Conservation (phyloP, 257 asterid species). For the Solanum infundibuliforme region DNA sequence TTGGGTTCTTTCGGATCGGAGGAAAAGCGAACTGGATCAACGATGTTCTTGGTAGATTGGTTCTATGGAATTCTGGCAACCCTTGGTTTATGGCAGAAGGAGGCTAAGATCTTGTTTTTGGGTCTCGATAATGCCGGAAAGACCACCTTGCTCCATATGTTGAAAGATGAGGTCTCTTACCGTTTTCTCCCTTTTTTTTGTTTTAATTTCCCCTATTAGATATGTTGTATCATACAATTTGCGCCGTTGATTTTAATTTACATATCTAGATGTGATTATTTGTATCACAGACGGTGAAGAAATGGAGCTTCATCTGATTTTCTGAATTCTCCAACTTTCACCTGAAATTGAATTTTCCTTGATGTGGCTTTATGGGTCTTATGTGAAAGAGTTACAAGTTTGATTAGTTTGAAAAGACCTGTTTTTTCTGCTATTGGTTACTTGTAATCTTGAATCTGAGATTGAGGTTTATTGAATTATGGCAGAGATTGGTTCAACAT, state of each 20-base stretch:
- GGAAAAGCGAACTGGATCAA: not conserved
- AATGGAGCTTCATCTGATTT: not conserved
- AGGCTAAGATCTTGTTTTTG: conserved; percentile 83
- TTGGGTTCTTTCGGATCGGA: conserved; percentile 7
- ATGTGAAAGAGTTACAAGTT: not conserved
- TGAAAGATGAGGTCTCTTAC: conserved; percentile 68
- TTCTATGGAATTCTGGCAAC: conserved; percentile 87
- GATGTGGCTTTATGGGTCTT: not conserved
- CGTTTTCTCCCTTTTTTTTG: not conserved
- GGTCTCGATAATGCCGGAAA: conserved; percentile 98
- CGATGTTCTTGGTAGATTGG: conserved; percentile 89
- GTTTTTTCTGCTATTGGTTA: not conserved
- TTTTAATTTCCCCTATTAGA: not conserved
- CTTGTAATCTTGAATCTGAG: not conserved
- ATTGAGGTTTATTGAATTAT: conserved; percentile 14
- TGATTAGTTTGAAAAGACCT: not conserved
- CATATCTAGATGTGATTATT: not conserved
- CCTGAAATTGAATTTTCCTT: not conserved
- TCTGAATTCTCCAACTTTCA: not conserved
- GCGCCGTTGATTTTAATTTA: not conserved
- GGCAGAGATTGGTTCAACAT: conserved; percentile 83
- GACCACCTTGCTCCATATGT: conserved; percentile 92
- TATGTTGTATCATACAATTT: not conserved
- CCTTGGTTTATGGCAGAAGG: conserved; percentile 91
- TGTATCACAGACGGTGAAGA: not conserved